Base-by-base conservation (phyloP, 257 asterid genomes). In the Plantago elongata region DNA sequence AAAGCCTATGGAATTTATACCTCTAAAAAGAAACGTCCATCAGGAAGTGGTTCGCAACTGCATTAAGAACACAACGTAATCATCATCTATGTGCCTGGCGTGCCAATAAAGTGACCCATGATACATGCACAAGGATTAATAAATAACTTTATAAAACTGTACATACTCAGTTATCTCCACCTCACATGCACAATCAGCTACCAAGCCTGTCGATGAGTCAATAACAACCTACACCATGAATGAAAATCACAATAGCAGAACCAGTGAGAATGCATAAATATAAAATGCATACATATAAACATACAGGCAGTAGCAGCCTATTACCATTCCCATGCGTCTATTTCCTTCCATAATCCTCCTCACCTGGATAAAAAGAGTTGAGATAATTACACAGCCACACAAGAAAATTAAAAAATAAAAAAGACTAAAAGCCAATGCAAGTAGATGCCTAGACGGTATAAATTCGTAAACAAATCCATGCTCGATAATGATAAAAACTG, bases 311-410 rank as follows among this genome's bases (percentile, higher is more conserved):
- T 42, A 52, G 27, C 46, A 70, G 46, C 3, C 18, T 66, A n/a
- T 46, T 77, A 84, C 96, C 97, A 89, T 89, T 85, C 97, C 99
- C 99, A 89, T 93, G 43, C 96, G 87, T 37, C 81, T 95, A 68
- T 87, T 93, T 74, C 99, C 99, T 82, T 93, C 97, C 99, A 93
- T 87, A 68, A 90, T 87, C 79, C 99, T 81, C 78, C 97, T 83
- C 68, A 89, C 95, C 99, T 93, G 72, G 76, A 77, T 64, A 62
- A 69, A 66, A 40, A 78, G 22, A 65, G 49, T 45, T 40, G 27
- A 9, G 7, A 48, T 48, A 54, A 51, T 42, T 15, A 60, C 16
- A 65, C 60, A 56, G 62, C 58, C 11, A 18, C 37, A 5, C 17
- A 12, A 11, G 11, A 27, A 34, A 54, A 54, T 3, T 17, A 8